Conservation (phyloP, 495 filamentous ascomycete genomes). For the Xylaria sp. region DNA sequence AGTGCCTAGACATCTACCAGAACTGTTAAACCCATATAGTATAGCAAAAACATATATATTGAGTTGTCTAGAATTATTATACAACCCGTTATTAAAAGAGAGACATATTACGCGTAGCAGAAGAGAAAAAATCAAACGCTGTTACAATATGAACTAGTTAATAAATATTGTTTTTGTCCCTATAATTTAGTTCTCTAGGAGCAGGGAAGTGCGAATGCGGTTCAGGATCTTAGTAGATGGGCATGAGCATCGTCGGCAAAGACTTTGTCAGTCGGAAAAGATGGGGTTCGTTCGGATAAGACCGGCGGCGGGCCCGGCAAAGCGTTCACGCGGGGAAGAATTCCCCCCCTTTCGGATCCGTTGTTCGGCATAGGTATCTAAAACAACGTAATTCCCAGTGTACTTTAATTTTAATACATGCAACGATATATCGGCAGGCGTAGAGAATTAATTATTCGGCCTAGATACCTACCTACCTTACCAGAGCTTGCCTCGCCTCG, state of each 20-base stretch:
- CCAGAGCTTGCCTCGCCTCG: too few species aligned
- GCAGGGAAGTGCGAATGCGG: not conserved
- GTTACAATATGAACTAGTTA: too few species aligned
- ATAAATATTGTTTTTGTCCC: not conserved
- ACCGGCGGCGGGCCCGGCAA: constrained; percentile 16
- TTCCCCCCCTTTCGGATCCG: constrained; percentile 30
- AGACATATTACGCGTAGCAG: too few species aligned
- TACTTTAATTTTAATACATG: too few species aligned
- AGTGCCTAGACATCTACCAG: too few species aligned
- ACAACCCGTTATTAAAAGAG: too few species aligned
- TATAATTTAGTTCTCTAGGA: not conserved
- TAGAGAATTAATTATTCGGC: too few species aligned
- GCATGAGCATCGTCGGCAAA: not conserved
- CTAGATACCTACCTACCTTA: not conserved
- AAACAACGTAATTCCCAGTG: not conserved
- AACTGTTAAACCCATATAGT: too few species aligned
- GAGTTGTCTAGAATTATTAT: too few species aligned
- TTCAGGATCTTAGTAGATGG: not conserved
- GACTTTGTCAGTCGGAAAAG: not conserved
- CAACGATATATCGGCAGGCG: not conserved
- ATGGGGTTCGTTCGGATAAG: constrained; percentile 19
- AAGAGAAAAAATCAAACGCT: too few species aligned
- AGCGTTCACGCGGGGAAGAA: constrained; percentile 25
- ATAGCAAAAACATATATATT: too few species aligned
- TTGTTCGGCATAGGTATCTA: constrained; percentile 42